Evolutionary conservation across 2,329 filamentous ascomycete genomes (phyloP).

Genomic region (Colletotrichum sp.): DNA sequence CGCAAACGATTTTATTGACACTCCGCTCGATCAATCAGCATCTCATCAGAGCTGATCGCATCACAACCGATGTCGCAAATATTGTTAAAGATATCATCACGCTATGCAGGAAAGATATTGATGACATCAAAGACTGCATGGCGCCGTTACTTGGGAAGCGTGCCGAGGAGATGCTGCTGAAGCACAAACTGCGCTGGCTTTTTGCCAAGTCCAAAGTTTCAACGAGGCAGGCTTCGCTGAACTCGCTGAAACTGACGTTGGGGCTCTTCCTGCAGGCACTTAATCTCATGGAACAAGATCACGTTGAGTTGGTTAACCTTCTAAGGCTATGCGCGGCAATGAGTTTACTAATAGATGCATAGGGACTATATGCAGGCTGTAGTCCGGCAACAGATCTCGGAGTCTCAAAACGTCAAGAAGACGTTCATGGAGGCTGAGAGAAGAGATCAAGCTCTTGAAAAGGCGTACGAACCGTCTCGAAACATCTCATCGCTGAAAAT

Average conservation of each 20-base stretch:
- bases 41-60: rapidly evolving
- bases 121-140: not conserved
- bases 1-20: not conserved
- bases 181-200: not conserved
- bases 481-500: rapidly evolving
- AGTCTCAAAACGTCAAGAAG: not conserved
- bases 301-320: not conserved
- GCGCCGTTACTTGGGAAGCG: not conserved
- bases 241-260: not conserved
- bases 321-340: rapidly evolving
- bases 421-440: not conserved
- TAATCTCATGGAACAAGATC: not conserved
- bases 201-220: not conserved
- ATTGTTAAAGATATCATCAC: rapidly evolving
- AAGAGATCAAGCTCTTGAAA: not conserved
- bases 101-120: not conserved
- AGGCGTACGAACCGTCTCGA: rapidly evolving
- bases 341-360: rapidly evolving
- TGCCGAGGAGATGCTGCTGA: not conserved
- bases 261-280: not conserved
- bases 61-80: not conserved
- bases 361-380: not conserved
- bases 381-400: not conserved
- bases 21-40: not conserved
- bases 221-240: not conserved